phyloP scores from a whole-genome alignment of 208 protist genomes.

The Leptomonas seymouri region DNA sequence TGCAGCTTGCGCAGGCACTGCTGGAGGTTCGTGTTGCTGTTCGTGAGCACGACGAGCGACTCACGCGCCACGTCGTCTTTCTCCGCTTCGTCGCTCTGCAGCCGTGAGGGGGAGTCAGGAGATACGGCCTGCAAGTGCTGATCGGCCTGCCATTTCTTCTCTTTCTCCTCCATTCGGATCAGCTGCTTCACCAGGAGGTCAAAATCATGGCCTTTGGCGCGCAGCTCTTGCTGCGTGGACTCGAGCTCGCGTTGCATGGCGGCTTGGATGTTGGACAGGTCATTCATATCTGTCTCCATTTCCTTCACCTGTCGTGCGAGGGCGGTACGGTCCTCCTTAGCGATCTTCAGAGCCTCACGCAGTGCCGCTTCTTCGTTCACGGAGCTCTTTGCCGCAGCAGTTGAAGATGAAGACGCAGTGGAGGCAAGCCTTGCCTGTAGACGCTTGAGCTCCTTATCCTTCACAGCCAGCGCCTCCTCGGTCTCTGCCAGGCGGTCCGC shows the following conservation, averaged over 20 bases:
- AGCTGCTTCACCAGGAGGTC: conserved; percentile 55
- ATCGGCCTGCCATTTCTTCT: conserved; percentile 32
- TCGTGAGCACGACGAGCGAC: conserved; percentile 28
- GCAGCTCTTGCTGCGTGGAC: conserved; percentile 48
- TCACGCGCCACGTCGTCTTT: conserved; percentile 23
- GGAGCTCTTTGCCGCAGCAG: background rate
- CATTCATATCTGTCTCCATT: conserved; percentile 70
- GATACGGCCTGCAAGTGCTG: background rate
- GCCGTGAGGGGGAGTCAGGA: conserved; percentile 1
- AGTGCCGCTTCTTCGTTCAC: conserved; percentile 20
- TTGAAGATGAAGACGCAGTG: too few relatives aligned
- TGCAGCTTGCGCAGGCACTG: conserved; percentile 34
- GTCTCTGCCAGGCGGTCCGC: conserved; percentile 8
- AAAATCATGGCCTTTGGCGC: conserved; percentile 61
- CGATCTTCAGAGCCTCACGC: conserved; percentile 30
- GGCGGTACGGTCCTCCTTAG: conserved; percentile 28
- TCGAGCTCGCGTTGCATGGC: conserved; percentile 53
- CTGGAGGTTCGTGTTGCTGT: conserved; percentile 30
- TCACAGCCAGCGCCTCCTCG: conserved; percentile 17
- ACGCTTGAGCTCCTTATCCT: conserved; percentile 18
- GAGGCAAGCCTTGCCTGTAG: conserved; percentile 6
- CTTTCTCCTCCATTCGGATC: conserved; percentile 48
- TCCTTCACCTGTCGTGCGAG: conserved; percentile 50
- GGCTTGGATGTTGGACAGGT: conserved; percentile 61
- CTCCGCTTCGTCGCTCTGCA: conserved; percentile 9